A percentile compares a stretch with the other conserved stretches of the same genome.
phyloP scores from a whole-genome alignment of 345 rosid genomes.

The Dipteronia sinensis region DNA sequence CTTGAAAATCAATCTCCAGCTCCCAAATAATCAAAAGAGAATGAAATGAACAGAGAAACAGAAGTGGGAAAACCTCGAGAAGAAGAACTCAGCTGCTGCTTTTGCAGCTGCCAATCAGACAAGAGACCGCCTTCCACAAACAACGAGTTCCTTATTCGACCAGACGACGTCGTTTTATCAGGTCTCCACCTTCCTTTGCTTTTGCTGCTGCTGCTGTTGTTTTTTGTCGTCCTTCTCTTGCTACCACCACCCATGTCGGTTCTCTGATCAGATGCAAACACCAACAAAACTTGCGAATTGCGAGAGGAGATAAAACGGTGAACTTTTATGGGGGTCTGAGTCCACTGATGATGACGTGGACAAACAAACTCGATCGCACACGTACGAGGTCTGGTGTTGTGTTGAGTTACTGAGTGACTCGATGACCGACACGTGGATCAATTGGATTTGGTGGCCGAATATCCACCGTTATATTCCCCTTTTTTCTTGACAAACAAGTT shows the following conservation, averaged over 20 bases:
- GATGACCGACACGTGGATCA: background rate
- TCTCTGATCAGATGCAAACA: background rate
- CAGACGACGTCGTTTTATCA: constrained; percentile 21
- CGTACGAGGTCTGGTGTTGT: background rate
- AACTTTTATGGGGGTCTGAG: background rate
- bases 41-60: background rate
- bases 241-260: constrained; percentile 57
- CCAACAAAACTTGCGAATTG: background rate
- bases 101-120: constrained; percentile 55
- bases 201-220: constrained; percentile 22
- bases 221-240: constrained; percentile 46
- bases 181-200: constrained; percentile 32
- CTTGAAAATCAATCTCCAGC: no score
- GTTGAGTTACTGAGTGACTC: background rate
- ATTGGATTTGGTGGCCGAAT: background rate
- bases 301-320: background rate
- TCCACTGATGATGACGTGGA: background rate
- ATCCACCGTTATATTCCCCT: background rate
- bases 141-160: constrained; percentile 38
- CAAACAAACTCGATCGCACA: background rate
- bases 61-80: constrained; percentile 33
- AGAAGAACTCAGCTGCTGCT: constrained; percentile 13
- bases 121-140: constrained; percentile 81
- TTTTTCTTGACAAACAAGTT: background rate
- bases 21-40: no score